Evolutionary conservation across 306 rosid genomes (phyloP).

Genomic region (Cicer yamashitae): DNA sequence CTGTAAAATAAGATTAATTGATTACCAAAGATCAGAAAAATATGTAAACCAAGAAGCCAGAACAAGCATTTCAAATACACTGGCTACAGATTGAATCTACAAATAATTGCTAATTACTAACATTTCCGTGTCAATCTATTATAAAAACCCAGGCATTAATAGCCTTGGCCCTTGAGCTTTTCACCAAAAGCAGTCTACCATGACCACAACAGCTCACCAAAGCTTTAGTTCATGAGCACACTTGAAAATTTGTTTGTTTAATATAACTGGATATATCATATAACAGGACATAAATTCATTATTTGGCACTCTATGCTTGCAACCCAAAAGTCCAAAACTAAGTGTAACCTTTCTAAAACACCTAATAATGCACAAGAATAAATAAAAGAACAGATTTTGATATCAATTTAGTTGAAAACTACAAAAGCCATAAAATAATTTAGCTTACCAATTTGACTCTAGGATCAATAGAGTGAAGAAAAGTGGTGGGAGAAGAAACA

Average conservation of each 20-base stretch:
- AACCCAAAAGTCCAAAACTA: conserved; percentile 31
- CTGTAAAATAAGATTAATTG: conserved; percentile 51
- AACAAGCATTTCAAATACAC: conserved; percentile 17
- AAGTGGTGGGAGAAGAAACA: conserved; percentile 78
- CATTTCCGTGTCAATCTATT: conserved; percentile 12
- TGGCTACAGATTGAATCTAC: conserved; percentile 19
- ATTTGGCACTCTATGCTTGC: neutral
- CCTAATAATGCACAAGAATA: neutral
- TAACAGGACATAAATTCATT: neutral
- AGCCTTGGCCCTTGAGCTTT: conserved; percentile 1
- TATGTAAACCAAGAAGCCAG: neutral
- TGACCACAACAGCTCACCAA: conserved; percentile 5
- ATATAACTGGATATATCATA: neutral
- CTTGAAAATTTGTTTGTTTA: neutral
- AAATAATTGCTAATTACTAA: conserved; percentile 1
- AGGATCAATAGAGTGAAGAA: conserved; percentile 90
- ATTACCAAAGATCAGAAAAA: conserved; percentile 10
- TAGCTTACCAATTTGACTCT: conserved; percentile 79
- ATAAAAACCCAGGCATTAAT: neutral
- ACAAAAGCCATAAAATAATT: conserved; percentile 5
- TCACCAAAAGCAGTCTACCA: conserved; percentile 11
- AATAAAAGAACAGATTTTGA: conserved; percentile 10
- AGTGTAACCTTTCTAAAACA: conserved; percentile 13
- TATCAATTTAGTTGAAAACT: neutral
- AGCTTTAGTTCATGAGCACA: conserved; percentile 10